phyloP scores from a whole-genome alignment of 1,284 basidiomycete genomes.

The Heterobasidion occidentale region DNA sequence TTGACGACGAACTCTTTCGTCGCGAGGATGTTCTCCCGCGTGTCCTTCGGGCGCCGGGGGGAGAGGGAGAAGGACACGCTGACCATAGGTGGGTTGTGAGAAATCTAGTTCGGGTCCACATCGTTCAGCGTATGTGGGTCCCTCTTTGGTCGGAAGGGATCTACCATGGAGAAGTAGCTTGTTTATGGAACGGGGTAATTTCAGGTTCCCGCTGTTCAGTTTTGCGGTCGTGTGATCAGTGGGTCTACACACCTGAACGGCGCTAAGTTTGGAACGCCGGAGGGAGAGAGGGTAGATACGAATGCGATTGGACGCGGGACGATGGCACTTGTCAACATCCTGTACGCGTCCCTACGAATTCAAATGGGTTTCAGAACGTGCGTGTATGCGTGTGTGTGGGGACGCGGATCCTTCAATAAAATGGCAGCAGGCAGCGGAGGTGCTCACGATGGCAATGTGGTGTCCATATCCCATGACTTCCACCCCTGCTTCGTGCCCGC shows the following conservation, averaged over 20 bases:
- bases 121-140: constrained; percentile 10
- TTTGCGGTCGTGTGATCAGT: not conserved
- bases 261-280: constrained; percentile 54
- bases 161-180: constrained; percentile 50
- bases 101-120: constrained; percentile 25
- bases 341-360: constrained; percentile 34
- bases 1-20: constrained; percentile 66
- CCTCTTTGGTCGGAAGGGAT: constrained; percentile 22
- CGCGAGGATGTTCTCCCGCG: constrained; percentile 52
- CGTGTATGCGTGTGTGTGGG: constrained; percentile 7
- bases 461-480: constrained; percentile 36
- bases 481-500: constrained; percentile 25
- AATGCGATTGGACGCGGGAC: constrained; percentile 67
- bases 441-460: constrained; percentile 23
- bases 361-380: not conserved
- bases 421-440: not conserved
- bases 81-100: constrained; percentile 57
- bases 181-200: not conserved
- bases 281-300: constrained; percentile 47
- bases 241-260: constrained; percentile 42
- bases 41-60: constrained; percentile 39
- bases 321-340: constrained; percentile 54
- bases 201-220: too few species aligned
- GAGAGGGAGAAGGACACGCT: constrained; percentile 50
- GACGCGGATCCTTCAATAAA: not conserved